Percentiles rank a stretch among this genome's conserved stretches.
These are phyloP conservation scores for Candida nanaspora DNA, from an alignment of 805 yeast genomes.

Conservation along the genomic window DNA sequence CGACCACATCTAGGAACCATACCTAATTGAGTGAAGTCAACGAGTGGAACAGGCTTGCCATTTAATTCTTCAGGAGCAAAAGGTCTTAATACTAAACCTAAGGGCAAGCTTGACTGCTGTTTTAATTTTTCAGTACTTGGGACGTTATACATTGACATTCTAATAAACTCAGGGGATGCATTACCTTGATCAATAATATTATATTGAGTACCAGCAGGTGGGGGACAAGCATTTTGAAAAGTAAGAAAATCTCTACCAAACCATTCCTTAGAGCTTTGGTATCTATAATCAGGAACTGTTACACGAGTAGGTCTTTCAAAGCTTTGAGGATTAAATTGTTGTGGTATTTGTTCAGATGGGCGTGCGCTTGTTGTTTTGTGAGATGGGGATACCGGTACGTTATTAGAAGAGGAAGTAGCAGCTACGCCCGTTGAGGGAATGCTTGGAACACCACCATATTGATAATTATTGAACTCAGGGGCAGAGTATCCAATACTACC, in stretches of 20 bases:
- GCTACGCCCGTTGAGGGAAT: too few relatives aligned
- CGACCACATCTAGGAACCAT: slow-evolving; percentile 89
- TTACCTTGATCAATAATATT: slow-evolving; percentile 75
- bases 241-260: slow-evolving; percentile 51
- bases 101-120: slow-evolving; percentile 64
- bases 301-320: slow-evolving; percentile 16
- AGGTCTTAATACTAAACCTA: slow-evolving; percentile 77
- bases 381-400: not conserved
- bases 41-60: slow-evolving; percentile 56
- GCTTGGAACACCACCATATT: not conserved
- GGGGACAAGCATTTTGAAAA: slow-evolving; percentile 74
- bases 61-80: slow-evolving; percentile 57
- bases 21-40: slow-evolving; percentile 46
- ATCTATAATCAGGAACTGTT: slow-evolving; percentile 30
- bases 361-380: too few relatives aligned
- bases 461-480: slow-evolving; percentile 1
- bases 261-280: slow-evolving; percentile 26
- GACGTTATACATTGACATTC: slow-evolving; percentile 74
- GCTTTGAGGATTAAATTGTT: not conserved
- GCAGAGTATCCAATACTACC: slow-evolving; percentile 20
- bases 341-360: too few relatives aligned
- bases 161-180: slow-evolving; percentile 71
- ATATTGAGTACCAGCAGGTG: slow-evolving; percentile 69
- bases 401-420: too few relatives aligned
- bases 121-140: slow-evolving; percentile 71